Conservation (phyloP, 495 filamentous ascomycete species). For the Neurospora pannonica region DNA sequence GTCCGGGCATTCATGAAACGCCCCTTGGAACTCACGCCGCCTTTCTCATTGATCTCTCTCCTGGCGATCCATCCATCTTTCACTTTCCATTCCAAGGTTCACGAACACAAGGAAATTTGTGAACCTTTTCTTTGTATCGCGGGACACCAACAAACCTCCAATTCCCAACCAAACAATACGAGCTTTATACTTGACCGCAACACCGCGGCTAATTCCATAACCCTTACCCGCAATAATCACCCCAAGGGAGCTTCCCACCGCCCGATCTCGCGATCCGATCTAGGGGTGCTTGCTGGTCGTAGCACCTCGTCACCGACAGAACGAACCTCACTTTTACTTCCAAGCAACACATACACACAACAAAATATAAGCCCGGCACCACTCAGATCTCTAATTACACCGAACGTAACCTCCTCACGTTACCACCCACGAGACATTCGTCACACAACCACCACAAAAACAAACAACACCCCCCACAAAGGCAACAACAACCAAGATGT, state of each 20-base stretch:
- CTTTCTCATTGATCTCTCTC: neutral
- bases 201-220: neutral
- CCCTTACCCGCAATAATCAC: neutral
- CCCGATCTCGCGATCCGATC: neutral
- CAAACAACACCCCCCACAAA: neutral
- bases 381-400: neutral
- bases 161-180: neutral
- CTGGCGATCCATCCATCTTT: neutral
- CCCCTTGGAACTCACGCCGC: slow-evolving; percentile 1
- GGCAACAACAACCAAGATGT: slow-evolving; percentile 40
- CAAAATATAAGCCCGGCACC: neutral
- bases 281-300: neutral
- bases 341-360: neutral
- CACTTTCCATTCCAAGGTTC: neutral
- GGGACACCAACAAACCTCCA: neutral
- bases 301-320: neutral
- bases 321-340: neutral
- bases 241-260: neutral
- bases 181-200: neutral
- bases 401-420: neutral
- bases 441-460: neutral
- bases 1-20: neutral
- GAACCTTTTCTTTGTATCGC: neutral
- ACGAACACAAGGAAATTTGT: neutral
- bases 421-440: neutral